Percentiles rank a stretch among this genome's conserved stretches.
phyloP scores from a whole-genome alignment of 495 filamentous ascomycete genomes.

The Glonium stellatum region DNA sequence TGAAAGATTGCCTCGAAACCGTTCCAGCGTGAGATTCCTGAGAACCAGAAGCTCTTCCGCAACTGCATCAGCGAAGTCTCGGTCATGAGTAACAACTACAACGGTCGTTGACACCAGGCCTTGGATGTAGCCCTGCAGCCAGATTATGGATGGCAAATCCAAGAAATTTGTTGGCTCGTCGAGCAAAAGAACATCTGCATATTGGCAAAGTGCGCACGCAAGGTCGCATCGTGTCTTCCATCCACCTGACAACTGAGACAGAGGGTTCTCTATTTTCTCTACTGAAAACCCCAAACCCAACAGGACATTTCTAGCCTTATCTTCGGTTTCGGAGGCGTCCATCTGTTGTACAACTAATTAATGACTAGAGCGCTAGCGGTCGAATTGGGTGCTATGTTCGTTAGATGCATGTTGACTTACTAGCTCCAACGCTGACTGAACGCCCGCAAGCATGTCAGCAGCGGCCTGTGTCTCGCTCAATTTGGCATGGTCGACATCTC shows the following conservation, averaged over 20 bases:
- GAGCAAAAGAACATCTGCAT: slow-evolving; percentile 72
- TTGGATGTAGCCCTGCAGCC: slow-evolving; percentile 66
- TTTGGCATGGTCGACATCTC: slow-evolving; percentile 20
- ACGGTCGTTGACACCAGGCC: slow-evolving; percentile 48
- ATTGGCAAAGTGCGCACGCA: slow-evolving; percentile 58
- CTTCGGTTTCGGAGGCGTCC: slow-evolving; percentile 30
- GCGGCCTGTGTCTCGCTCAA: slow-evolving; percentile 27
- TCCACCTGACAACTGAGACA: slow-evolving; percentile 64
- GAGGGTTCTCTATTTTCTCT: slow-evolving; percentile 46
- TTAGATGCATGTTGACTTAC: neutral
- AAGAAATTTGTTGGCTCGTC: slow-evolving; percentile 86
- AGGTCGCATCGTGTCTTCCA: slow-evolving; percentile 71
- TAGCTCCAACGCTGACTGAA: slow-evolving; percentile 24
- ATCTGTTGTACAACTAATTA: slow-evolving; percentile 5
- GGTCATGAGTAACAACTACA: slow-evolving; percentile 73
- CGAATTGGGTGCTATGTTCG: neutral
- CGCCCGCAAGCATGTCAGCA: slow-evolving; percentile 28
- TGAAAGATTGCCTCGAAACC: slow-evolving; percentile 64
- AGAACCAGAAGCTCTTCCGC: slow-evolving; percentile 72
- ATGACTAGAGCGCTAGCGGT: neutral
- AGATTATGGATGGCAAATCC: slow-evolving; percentile 74
- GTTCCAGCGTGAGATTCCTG: slow-evolving; percentile 56
- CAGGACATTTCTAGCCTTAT: slow-evolving; percentile 28
- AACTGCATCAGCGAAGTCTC: slow-evolving; percentile 62
- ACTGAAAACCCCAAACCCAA: slow-evolving; percentile 66